A percentile compares a stretch with the other conserved stretches of the same genome.
These are phyloP conservation scores for Ceratobasidium sp. DNA, from an alignment of 1,284 basidiomycete genomes.

Conservation along the genomic window DNA sequence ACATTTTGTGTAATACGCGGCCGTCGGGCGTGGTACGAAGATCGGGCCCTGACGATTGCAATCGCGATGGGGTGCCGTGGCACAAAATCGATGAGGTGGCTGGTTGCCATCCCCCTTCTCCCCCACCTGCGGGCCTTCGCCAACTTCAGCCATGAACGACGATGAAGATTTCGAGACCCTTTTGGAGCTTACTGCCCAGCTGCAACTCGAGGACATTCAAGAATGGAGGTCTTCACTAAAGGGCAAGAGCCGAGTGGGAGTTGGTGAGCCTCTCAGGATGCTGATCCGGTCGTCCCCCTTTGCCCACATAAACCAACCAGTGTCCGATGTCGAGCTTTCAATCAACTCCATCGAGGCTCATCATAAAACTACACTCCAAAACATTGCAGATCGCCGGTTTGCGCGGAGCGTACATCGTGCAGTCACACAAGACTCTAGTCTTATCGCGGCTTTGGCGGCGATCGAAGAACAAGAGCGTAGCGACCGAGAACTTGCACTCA, in stretches of 20 bases:
- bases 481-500: constrained; percentile 6
- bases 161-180: constrained; percentile 19
- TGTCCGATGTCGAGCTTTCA: not conserved
- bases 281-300: not conserved
- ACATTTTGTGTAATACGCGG: too few species aligned
- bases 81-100: not conserved
- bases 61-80: too few species aligned
- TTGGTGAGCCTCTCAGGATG: not conserved
- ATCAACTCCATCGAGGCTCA: constrained; percentile 10
- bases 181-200: constrained; percentile 10
- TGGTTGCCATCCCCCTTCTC: not conserved
- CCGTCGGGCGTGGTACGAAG: too few species aligned
- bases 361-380: not conserved
- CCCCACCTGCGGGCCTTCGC: not conserved
- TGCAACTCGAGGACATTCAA: constrained; percentile 19
- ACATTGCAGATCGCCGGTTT: not conserved
- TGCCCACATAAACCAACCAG: not conserved
- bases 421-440: not conserved
- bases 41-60: too few species aligned
- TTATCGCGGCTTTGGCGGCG: not conserved
- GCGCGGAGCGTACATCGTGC: constrained; percentile 6
- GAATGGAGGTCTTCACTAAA: not conserved
- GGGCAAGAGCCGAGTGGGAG: constrained; percentile 1
- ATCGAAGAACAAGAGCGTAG: constrained; percentile 9
- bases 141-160: constrained; percentile 5